phyloP scores from a whole-genome alignment of 768 basidiomycete species.

The Phlebiopsis gigantea region DNA sequence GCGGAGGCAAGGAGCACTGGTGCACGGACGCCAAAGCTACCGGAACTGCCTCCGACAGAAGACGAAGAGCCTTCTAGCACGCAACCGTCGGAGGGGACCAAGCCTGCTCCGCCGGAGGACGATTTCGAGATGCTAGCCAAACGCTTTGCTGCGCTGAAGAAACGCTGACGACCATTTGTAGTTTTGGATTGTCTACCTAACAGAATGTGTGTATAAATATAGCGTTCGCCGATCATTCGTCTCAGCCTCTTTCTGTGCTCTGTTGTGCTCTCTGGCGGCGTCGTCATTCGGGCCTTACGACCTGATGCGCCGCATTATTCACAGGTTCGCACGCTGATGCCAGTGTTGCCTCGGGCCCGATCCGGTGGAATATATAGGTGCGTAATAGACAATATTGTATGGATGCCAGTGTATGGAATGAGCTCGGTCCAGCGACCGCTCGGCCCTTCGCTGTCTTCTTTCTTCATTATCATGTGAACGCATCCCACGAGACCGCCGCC shows the following conservation, averaged over 20 bases:
- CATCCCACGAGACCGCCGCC: neutral
- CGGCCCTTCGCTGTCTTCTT: neutral
- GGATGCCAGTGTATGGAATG: neutral
- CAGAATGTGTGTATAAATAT: neutral
- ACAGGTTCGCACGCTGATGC: neutral
- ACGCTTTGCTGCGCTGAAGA: slow-evolving; percentile 86
- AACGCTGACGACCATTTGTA: slow-evolving; percentile 37
- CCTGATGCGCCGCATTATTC: neutral
- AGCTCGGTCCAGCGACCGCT: neutral
- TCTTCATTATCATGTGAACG: neutral
- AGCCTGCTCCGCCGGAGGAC: slow-evolving; percentile 42
- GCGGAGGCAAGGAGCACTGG: slow-evolving; percentile 28
- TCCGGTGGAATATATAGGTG: neutral
- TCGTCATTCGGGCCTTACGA: neutral
- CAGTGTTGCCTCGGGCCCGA: neutral
- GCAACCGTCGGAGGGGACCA: slow-evolving; percentile 24
- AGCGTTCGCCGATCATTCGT: neutral
- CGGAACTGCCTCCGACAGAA: slow-evolving; percentile 48
- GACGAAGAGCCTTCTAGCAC: slow-evolving; percentile 27
- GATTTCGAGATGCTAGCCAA: slow-evolving; percentile 72
- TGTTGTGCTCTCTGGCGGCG: neutral
- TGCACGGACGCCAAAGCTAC: slow-evolving; percentile 37
- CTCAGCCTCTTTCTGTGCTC: neutral
- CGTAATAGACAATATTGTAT: neutral
- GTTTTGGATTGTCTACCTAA: neutral